Evolutionary conservation across 768 basidiomycete genomes (phyloP).

Genomic region (Lactarius pseudohatsudake): DNA sequence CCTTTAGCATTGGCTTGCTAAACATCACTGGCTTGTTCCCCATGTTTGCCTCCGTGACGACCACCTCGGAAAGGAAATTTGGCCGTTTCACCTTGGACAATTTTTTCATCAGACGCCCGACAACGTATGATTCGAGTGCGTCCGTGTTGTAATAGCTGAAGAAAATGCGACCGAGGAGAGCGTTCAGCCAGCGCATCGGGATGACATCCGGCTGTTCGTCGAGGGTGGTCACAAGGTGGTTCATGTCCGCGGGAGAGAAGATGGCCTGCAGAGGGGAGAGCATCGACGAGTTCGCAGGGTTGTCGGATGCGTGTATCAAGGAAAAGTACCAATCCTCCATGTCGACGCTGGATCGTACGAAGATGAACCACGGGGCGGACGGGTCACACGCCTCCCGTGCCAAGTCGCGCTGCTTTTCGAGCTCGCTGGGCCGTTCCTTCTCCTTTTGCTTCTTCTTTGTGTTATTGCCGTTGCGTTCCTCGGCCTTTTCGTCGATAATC

Average conservation of each 20-base stretch:
- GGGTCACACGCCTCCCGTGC: conserved; percentile 50
- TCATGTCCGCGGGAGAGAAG: conserved; percentile 80
- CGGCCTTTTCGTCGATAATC: conserved; percentile 37
- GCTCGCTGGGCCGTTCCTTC: conserved; percentile 34
- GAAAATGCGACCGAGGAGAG: conserved; percentile 88
- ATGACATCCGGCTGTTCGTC: conserved; percentile 95
- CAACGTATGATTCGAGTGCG: conserved; percentile 79
- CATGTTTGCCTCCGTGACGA: conserved; percentile 86
- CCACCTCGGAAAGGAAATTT: conserved; percentile 77
- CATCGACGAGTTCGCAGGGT: conserved; percentile 60
- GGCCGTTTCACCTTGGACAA: conserved; percentile 90
- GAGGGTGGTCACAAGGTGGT: conserved; percentile 73
- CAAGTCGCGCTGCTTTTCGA: conserved; percentile 36
- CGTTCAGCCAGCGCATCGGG: conserved; percentile 97
- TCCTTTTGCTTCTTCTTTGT: conserved; percentile 46
- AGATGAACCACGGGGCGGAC: conserved; percentile 87
- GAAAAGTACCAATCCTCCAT: conserved; percentile 98
- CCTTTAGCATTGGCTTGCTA: conserved; percentile 98
- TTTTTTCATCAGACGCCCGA: conserved; percentile 89
- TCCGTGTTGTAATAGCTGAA: conserved; percentile 89
- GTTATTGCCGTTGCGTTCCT: conserved; percentile 43
- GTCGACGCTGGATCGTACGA: conserved; percentile 80
- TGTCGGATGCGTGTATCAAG: conserved; percentile 69
- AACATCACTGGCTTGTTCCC: conserved; percentile 82
- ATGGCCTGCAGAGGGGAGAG: conserved; percentile 60